These are phyloP conservation scores for Tremella yokohamensis DNA, from an alignment of 768 basidiomycete genomes.

Conservation along the genomic window DNA sequence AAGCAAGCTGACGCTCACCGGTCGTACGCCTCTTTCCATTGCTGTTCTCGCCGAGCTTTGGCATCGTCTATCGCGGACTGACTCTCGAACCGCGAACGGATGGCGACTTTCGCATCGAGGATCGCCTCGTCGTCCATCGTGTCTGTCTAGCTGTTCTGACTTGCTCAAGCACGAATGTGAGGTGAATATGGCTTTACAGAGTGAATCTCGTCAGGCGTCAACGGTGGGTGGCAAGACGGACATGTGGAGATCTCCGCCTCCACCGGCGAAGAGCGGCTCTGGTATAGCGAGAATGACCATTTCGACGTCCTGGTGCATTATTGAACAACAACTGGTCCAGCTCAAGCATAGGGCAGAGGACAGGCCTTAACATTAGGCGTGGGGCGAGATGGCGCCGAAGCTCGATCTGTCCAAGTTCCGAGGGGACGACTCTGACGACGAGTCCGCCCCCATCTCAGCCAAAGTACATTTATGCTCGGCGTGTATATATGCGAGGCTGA, in stretches of 20 bases:
- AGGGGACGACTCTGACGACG: constrained; percentile 47
- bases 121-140: constrained; percentile 21
- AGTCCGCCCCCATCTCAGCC: constrained; percentile 24
- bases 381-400: constrained; percentile 34
- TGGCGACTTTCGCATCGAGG: constrained; percentile 25
- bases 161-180: too few relatives aligned
- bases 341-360: too few relatives aligned
- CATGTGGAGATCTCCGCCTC: background rate
- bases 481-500: background rate
- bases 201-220: background rate
- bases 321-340: too few relatives aligned
- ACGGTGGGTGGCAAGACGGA: background rate
- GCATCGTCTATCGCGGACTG: constrained; percentile 50
- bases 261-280: too few relatives aligned
- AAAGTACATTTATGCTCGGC: constrained; percentile 28
- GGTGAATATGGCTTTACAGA: background rate
- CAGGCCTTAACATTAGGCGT: background rate
- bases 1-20: constrained; percentile 28
- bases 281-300: too few relatives aligned
- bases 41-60: constrained; percentile 45
- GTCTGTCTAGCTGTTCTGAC: background rate
- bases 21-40: constrained; percentile 53
- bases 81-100: constrained; percentile 51
- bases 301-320: too few relatives aligned
- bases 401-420: constrained; percentile 49